Evolutionary conservation across 805 yeast genomes (phyloP).

Genomic region (Blastobotrys mokoenaii): DNA sequence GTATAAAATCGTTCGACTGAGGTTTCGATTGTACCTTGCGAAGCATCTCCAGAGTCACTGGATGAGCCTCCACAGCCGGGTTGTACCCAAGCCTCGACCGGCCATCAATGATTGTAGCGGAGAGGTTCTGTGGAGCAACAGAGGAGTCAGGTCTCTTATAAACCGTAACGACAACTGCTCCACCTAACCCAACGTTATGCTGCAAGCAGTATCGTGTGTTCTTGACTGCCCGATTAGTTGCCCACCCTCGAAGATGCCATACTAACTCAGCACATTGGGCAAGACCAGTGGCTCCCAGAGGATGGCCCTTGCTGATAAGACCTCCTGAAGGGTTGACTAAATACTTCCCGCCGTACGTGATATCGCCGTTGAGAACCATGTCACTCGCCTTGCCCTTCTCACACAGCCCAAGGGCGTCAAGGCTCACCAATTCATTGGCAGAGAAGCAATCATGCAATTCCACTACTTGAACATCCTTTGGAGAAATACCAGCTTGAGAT

Average conservation of each 20-base stretch:
- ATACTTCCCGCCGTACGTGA: constrained; percentile 21
- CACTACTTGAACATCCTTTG: constrained; percentile 20
- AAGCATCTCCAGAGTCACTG: constrained; percentile 9
- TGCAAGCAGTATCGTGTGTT: constrained; percentile 17
- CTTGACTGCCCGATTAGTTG: constrained; percentile 19
- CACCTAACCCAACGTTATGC: constrained; percentile 22
- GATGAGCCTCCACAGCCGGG: constrained; percentile 19
- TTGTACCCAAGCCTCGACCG: constrained; percentile 19
- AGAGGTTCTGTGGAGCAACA: constrained; percentile 11
- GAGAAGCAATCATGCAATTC: constrained; percentile 23
- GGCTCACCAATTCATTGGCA: constrained; percentile 20
- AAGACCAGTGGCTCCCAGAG: constrained; percentile 22
- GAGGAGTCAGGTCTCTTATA: constrained; percentile 17
- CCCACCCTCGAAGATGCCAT: constrained; percentile 24
- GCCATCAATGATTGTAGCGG: constrained; percentile 14
- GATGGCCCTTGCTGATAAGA: constrained; percentile 22
- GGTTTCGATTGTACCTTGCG: constrained; percentile 10
- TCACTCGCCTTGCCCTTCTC: constrained; percentile 19
- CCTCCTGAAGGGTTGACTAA: constrained; percentile 23
- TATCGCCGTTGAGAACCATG: constrained; percentile 17
- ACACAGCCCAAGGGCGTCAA: constrained; percentile 20
- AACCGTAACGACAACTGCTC: constrained; percentile 20
- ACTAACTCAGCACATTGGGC: constrained; percentile 22
- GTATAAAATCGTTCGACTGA: constrained; percentile 6
- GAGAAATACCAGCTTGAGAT: constrained; percentile 14